A percentile compares a stretch with the other conserved stretches of the same genome.
phyloP scores from a whole-genome alignment of 176 grass and related monocot species.

The Oropetium thomaeum region DNA sequence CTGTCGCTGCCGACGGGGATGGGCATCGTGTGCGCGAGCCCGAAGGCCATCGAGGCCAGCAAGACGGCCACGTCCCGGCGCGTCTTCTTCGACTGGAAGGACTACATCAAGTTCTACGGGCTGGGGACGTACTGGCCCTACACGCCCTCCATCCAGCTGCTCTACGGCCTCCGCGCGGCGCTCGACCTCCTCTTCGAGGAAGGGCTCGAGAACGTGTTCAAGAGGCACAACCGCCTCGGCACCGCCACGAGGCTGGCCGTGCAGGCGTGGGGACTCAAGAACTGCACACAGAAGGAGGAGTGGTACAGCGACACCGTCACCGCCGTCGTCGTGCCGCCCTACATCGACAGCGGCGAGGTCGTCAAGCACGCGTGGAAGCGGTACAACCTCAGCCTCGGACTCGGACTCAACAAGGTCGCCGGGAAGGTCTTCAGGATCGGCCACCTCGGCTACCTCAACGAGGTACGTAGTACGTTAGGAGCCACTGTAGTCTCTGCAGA shows the following conservation, averaged over 20 bases:
- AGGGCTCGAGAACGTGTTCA: conserved; percentile 73
- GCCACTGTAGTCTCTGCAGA: no score
- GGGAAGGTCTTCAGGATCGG: conserved; percentile 97
- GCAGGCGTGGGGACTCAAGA: conserved; percentile 96
- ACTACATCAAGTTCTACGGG: conserved; percentile 88
- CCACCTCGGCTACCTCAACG: conserved; percentile 92
- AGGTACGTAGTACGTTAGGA: conserved; percentile 34
- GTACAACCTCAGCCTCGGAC: conserved; percentile 86
- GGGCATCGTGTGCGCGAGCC: conserved; percentile 84
- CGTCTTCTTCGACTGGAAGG: conserved; percentile 98
- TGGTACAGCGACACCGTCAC: conserved; percentile 93
- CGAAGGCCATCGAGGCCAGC: conserved; percentile 70
- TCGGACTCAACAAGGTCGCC: conserved; percentile 91
- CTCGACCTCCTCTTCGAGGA: conserved; percentile 93
- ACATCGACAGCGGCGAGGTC: conserved; percentile 68
- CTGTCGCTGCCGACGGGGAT: conserved; percentile 92
- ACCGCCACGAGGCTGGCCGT: conserved; percentile 85
- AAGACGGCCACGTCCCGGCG: conserved; percentile 82
- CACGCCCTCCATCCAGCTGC: conserved; percentile 91
- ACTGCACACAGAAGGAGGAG: conserved; percentile 87
- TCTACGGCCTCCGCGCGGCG: conserved; percentile 84
- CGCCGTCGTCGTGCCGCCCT: conserved; percentile 70
- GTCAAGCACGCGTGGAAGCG: conserved; percentile 78
- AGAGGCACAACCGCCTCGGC: conserved; percentile 76
- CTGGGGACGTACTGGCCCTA: conserved; percentile 87